These are phyloP conservation scores for Hemileccinum rubropunctum DNA, from an alignment of 768 basidiomycete genomes.

Conservation along the genomic window DNA sequence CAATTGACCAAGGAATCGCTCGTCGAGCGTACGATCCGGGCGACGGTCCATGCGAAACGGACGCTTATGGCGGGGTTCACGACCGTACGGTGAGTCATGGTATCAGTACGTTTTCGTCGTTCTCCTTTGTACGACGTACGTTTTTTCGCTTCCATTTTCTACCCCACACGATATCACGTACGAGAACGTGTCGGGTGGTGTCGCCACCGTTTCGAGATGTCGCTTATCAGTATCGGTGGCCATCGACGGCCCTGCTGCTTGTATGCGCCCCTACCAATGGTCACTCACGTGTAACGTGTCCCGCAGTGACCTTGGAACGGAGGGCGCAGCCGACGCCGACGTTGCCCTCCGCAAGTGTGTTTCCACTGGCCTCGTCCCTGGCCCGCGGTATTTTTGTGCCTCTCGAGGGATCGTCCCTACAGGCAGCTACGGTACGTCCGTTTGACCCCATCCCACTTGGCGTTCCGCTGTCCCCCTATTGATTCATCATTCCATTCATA, in stretches of 20 bases:
- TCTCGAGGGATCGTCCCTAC: slow-evolving; percentile 59
- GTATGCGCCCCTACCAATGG: too few relatives aligned
- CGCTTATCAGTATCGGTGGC: background rate
- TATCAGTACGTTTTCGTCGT: too few relatives aligned
- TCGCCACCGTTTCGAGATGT: background rate
- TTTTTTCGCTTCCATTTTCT: background rate
- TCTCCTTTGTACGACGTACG: too few relatives aligned
- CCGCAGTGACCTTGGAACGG: slow-evolving; percentile 62
- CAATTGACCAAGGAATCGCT: slow-evolving; percentile 56
- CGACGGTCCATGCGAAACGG: slow-evolving; percentile 49
- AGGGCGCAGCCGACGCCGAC: slow-evolving; percentile 64
- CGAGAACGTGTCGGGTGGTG: background rate
- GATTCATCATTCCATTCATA: background rate
- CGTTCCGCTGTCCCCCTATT: too few relatives aligned
- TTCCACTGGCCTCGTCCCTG: slow-evolving; percentile 42
- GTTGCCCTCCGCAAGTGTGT: slow-evolving; percentile 56
- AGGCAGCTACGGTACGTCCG: slow-evolving; percentile 52
- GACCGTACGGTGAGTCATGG: slow-evolving; percentile 50
- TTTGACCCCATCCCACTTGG: too few relatives aligned
- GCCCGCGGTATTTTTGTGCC: slow-evolving; percentile 61
- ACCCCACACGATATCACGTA: background rate
- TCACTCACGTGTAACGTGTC: background rate
- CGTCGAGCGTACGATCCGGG: slow-evolving; percentile 58
- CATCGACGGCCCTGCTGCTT: too few relatives aligned
- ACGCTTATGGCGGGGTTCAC: slow-evolving; percentile 66